Evolutionary conservation across 1,284 basidiomycete genomes (phyloP).

Genomic region (Exobasidium cylindrosporum): DNA sequence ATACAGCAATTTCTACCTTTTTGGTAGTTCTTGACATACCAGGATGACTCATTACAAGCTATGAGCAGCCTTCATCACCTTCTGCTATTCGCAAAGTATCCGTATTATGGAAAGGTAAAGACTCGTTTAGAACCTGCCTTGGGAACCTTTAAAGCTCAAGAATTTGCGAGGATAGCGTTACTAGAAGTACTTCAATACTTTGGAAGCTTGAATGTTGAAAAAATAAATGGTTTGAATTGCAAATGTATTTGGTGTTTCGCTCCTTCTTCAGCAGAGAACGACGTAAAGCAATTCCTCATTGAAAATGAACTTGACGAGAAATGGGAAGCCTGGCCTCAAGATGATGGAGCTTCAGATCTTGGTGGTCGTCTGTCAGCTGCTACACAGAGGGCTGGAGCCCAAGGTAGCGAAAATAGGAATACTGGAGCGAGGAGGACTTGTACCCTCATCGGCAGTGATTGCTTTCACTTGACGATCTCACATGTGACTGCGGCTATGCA

Average conservation of each 20-base stretch:
- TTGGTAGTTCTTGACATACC: too few species aligned
- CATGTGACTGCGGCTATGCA: background rate
- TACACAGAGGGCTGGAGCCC: background rate
- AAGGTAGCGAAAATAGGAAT: too few species aligned
- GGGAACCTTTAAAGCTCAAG: background rate
- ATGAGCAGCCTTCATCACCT: background rate
- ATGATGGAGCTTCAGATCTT: slow-evolving; percentile 2
- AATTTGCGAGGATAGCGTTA: background rate
- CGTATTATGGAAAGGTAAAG: slow-evolving; percentile 1
- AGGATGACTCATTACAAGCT: background rate
- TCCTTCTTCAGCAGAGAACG: background rate
- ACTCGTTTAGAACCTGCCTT: background rate
- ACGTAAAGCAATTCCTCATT: background rate
- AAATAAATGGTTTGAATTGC: background rate
- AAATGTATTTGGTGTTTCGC: background rate
- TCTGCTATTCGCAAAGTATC: slow-evolving; percentile 2
- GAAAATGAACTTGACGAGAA: background rate
- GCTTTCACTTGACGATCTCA: background rate
- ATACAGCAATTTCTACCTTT: background rate
- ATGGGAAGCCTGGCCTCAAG: slow-evolving; percentile 1
- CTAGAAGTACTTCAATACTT: background rate
- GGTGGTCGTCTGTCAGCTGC: slow-evolving; percentile 3
- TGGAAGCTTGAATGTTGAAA: background rate
- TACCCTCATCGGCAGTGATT: slow-evolving; percentile 1
- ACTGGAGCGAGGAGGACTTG: background rate